Evolutionary conservation across 2,329 filamentous ascomycete species (phyloP).

Genomic region (Fusarium compactum): DNA sequence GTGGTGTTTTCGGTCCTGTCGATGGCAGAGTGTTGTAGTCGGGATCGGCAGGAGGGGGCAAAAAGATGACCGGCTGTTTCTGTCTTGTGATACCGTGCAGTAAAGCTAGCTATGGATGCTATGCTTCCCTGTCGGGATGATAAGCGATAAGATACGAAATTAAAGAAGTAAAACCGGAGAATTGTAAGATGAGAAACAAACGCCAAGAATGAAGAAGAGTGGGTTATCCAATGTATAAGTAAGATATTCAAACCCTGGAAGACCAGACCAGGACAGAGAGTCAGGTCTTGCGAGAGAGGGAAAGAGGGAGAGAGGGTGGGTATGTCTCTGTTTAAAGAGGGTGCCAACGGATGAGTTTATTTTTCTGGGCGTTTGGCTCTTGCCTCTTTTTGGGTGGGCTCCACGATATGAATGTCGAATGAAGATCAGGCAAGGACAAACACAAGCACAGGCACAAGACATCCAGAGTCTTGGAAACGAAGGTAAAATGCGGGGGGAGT

Average conservation of each 20-base stretch:
- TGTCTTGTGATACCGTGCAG: constrained; percentile 16
- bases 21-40: constrained; percentile 2
- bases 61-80: constrained; percentile 6
- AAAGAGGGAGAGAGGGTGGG: constrained; percentile 22
- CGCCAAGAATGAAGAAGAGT: constrained; percentile 27
- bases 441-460: constrained; percentile 6
- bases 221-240: constrained; percentile 7
- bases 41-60: constrained; percentile 27
- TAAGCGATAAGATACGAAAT: constrained; percentile 16
- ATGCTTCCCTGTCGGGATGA: not conserved
- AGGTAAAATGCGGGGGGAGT: constrained; percentile 44
- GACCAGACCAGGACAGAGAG: not conserved
- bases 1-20: constrained; percentile 5
- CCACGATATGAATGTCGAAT: constrained; percentile 10
- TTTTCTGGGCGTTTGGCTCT: constrained; percentile 22
- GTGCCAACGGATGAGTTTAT: constrained; percentile 26
- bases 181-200: constrained; percentile 28
- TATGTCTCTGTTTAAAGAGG: constrained; percentile 13
- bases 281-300: constrained; percentile 7
- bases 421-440: constrained; percentile 9
- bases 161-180: constrained; percentile 1
- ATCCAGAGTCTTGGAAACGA: not conserved
- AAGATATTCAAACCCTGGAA: constrained; percentile 11
- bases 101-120: not conserved
- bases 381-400: constrained; percentile 19